Evolutionary conservation across 441 rosid genomes (phyloP), one percentile per base, ranked within the genome.

Genomic region (Adansonia gregorii): DNA sequence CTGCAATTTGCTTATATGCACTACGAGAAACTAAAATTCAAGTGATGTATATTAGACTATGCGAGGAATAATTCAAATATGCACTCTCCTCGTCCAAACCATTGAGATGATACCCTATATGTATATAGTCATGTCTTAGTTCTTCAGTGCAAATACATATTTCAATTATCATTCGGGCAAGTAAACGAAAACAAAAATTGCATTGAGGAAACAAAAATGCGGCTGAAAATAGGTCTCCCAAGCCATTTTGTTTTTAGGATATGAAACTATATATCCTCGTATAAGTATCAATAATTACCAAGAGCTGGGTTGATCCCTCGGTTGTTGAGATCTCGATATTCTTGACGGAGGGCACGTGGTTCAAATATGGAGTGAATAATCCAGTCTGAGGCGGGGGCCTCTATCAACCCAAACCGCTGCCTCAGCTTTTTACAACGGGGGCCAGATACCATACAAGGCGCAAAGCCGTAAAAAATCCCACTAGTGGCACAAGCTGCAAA

Each of bases 311-410:
- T 76, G 75, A 73, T 54, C 12, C 75, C 78, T 19, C 74, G 74
- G 70, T 79, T 35, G 58, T 67, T 66, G 41, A 68, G 80, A 61
- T 79, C 82, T 74, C 71, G 70, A 66, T 67, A 79, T 60, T 76
- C 85, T 59, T 82, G 74, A 61, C 76, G 60, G 24, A 82, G 78
- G 73, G 78, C 70, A n/a, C 76, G 73, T 20, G 61, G 77, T 41
- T 79, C 82, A 10, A 77, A 73, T 19, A 82, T 48, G 78, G 59
- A 68, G 73, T 79, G 82, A 24, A 67, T 45, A 48, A 79, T 17
- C 79, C 70, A 49, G 48, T 82, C 85, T 3, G 82, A 65, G 48
- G 76, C 77, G 2, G 73, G 78, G 1, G 74, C 80, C 64, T 79
- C 75, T 0, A 76, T 43, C 51, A 79, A 66, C 31, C 75, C 48